Evolutionary conservation across 495 filamentous ascomycete genomes (phyloP).

Genomic region (Hypoxylon cercidicola): DNA sequence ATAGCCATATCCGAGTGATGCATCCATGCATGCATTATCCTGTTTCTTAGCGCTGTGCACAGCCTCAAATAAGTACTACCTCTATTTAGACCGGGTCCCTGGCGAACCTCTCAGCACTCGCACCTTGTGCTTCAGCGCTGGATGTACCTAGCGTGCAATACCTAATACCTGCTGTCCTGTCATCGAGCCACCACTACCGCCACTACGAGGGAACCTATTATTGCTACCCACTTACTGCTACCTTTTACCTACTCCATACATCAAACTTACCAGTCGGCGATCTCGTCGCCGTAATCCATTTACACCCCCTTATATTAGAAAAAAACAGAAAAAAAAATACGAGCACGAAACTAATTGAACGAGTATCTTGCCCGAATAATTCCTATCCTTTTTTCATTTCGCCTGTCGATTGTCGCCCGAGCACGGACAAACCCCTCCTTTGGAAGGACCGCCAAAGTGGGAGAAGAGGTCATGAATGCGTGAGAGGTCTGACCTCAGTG

Average conservation of each 20-base stretch:
- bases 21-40: constrained; percentile 24
- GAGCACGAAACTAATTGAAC: not conserved
- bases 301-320: constrained; percentile 16
- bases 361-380: constrained; percentile 9
- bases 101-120: constrained; percentile 1
- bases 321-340: not conserved
- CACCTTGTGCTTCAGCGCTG: not conserved
- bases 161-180: not conserved
- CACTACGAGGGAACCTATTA: constrained; percentile 22
- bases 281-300: constrained; percentile 24
- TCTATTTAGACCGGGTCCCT: constrained; percentile 17
- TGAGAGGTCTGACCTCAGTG: constrained; percentile 36
- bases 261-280: constrained; percentile 27
- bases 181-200: constrained; percentile 16
- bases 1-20: too few species aligned
- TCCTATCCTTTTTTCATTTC: constrained; percentile 4
- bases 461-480: constrained; percentile 37
- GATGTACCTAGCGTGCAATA: not conserved
- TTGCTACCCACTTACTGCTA: constrained; percentile 24
- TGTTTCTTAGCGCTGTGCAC: constrained; percentile 39
- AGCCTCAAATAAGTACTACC: constrained; percentile 25
- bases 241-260: constrained; percentile 19
- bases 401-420: constrained; percentile 20
- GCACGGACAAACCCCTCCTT: constrained; percentile 42
- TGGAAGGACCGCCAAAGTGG: constrained; percentile 39